Evolutionary conservation across 495 filamentous ascomycete species (phyloP).

Genomic region (Bathelium albidoporum): DNA sequence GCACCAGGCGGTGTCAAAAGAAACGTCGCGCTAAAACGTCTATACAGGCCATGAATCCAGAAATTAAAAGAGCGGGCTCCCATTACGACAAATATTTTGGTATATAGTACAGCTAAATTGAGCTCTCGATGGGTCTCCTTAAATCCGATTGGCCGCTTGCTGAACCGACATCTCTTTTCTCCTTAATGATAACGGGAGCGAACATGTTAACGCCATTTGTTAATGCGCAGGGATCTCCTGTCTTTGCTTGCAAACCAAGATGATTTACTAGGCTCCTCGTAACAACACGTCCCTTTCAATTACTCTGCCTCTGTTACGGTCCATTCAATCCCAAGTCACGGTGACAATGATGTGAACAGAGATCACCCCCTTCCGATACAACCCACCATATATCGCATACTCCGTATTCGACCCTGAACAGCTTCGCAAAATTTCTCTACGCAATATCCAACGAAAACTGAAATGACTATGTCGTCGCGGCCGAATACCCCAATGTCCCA

Average conservation of each 20-base stretch:
- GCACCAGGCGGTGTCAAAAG: too few relatives aligned
- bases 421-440: not conserved
- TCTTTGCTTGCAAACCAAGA: not conserved
- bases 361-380: not conserved
- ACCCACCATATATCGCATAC: not conserved
- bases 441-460: not conserved
- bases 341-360: not conserved
- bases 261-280: not conserved
- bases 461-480: constrained; percentile 2
- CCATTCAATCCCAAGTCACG: not conserved
- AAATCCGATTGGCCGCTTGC: not conserved
- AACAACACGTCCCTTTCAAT: not conserved
- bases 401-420: not conserved
- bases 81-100: too few relatives aligned
- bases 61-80: too few relatives aligned
- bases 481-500: constrained; percentile 2
- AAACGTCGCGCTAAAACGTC: too few relatives aligned
- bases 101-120: too few relatives aligned
- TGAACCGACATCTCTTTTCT: not conserved
- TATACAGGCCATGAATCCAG: too few relatives aligned
- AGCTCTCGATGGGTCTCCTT: too few relatives aligned
- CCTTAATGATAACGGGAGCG: not conserved
- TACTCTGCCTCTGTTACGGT: not conserved
- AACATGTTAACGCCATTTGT: not conserved
- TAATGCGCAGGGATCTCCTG: constrained; percentile 4